These are phyloP conservation scores for Astrephomene gubernaculifera DNA, from an alignment of 139 green algal species.

Conservation along the genomic window DNA sequence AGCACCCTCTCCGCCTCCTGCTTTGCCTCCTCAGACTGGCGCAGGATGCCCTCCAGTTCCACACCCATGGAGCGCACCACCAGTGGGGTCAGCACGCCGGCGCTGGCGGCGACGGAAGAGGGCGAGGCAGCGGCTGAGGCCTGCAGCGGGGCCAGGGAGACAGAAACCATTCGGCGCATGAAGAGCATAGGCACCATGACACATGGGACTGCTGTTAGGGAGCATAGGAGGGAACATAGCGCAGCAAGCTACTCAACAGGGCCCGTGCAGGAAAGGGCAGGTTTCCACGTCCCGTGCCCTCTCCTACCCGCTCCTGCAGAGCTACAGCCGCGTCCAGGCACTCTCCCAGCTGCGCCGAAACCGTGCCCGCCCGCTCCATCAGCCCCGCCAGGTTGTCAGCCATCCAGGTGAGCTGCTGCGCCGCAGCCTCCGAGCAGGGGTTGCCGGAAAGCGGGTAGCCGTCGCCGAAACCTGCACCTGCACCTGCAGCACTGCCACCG, in stretches of 20 bases:
- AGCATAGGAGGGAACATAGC: not conserved
- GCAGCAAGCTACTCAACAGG: not conserved
- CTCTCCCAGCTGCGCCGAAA: not conserved
- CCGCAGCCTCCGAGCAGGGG: constrained; percentile 9
- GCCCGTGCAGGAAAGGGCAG: not conserved
- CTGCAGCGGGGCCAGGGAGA: not conserved
- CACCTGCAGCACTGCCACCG: too few relatives aligned
- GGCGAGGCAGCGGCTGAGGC: not conserved
- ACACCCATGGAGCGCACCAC: not conserved
- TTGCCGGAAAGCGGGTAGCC: too few relatives aligned
- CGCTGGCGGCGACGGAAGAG: not conserved
- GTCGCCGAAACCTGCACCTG: too few relatives aligned
- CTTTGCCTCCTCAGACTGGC: constrained; percentile 19
- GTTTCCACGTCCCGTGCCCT: not conserved
- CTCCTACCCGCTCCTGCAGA: not conserved
- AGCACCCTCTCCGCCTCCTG: constrained; percentile 8
- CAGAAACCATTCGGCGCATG: not conserved
- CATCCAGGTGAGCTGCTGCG: constrained; percentile 11
- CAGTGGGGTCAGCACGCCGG: not conserved
- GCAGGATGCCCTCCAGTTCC: constrained; percentile 11
- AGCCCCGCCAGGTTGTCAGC: not conserved
- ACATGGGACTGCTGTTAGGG: not conserved
- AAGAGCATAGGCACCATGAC: not conserved
- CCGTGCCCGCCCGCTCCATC: not conserved
- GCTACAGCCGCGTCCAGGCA: constrained; percentile 7